phyloP scores from a whole-genome alignment of 2,329 filamentous ascomycete genomes.

The Chaetomium sp. region DNA sequence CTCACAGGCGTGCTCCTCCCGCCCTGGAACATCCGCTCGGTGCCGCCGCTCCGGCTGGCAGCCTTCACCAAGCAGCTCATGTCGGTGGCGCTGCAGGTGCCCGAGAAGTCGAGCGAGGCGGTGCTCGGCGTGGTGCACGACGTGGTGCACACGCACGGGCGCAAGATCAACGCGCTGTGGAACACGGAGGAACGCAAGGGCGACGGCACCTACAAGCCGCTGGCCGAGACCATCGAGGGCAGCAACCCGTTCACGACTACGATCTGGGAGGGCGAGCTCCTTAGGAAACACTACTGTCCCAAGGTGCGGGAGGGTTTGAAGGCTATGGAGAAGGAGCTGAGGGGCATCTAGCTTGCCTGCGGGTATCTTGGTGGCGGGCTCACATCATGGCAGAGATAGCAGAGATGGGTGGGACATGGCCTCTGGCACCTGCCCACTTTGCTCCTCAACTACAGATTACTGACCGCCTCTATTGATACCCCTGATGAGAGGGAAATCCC shows the following conservation, averaged over 20 bases:
- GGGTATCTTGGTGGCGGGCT: background rate
- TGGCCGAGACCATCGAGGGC: constrained; percentile 73
- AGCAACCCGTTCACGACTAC: constrained; percentile 90
- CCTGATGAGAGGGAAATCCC: background rate
- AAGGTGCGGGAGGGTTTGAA: constrained; percentile 76
- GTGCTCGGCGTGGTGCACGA: constrained; percentile 76
- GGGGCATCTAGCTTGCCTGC: constrained; percentile 13
- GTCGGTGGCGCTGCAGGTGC: constrained; percentile 78
- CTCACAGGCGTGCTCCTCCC: constrained; percentile 81
- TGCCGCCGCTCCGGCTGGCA: constrained; percentile 82
- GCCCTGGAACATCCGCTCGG: constrained; percentile 68
- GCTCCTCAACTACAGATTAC: background rate
- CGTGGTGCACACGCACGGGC: constrained; percentile 77
- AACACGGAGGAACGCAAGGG: constrained; percentile 91
- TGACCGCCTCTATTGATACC: constrained; percentile 8
- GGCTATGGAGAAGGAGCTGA: constrained; percentile 67
- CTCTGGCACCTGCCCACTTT: background rate
- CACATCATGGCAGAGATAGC: background rate
- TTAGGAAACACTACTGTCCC: constrained; percentile 84
- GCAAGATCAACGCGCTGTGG: constrained; percentile 85
- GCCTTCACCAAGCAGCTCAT: constrained; percentile 92
- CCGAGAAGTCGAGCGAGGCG: constrained; percentile 85
- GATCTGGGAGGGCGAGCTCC: constrained; percentile 89
- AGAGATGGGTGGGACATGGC: background rate
- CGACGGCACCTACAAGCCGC: constrained; percentile 80